Conservation (phyloP, 805 yeast genomes). For the Clavispora asparagi region DNA sequence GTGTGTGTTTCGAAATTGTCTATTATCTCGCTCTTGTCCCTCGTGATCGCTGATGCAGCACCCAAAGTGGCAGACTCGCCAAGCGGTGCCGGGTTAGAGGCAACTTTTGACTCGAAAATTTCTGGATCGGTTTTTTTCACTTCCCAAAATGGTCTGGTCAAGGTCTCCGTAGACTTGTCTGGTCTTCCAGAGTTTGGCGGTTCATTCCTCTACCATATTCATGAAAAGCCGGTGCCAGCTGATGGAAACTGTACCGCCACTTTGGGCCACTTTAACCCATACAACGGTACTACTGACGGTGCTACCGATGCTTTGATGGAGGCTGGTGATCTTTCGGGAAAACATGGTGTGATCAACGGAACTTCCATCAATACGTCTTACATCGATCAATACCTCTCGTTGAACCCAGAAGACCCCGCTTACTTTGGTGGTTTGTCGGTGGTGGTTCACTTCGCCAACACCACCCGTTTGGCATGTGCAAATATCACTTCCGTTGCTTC, state of each 20-base stretch:
- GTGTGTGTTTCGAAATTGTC: neutral
- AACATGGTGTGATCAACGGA: slow-evolving; percentile 31
- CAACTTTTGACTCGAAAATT: slow-evolving; percentile 17
- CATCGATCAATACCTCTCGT: slow-evolving; percentile 28
- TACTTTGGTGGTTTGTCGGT: slow-evolving; percentile 26
- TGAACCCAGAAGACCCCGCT: slow-evolving; percentile 23
- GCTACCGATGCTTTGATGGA: slow-evolving; percentile 21
- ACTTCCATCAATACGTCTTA: slow-evolving; percentile 19
- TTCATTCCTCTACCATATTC: slow-evolving; percentile 38
- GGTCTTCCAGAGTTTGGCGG: slow-evolving; percentile 33
- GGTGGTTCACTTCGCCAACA: slow-evolving; percentile 30
- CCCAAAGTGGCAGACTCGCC: slow-evolving; percentile 29
- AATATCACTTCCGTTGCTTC: slow-evolving; percentile 20
- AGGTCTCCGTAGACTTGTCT: slow-evolving; percentile 25
- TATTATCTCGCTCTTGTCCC: slow-evolving; percentile 8
- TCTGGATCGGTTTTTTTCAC: slow-evolving; percentile 27
- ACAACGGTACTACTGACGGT: slow-evolving; percentile 24
- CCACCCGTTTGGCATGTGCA: slow-evolving; percentile 34
- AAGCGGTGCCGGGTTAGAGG: slow-evolving; percentile 21
- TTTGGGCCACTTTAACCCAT: slow-evolving; percentile 33
- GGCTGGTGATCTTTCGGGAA: slow-evolving; percentile 38
- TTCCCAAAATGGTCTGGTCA: slow-evolving; percentile 27
- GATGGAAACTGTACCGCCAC: slow-evolving; percentile 32
- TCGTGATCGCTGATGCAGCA: slow-evolving; percentile 16
- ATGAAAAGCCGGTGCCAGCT: slow-evolving; percentile 31